Percentiles rank a stretch among this genome's conserved stretches.
phyloP scores from a whole-genome alignment of 352 stramenopile genomes.

The Globisporangium cederbergense region DNA sequence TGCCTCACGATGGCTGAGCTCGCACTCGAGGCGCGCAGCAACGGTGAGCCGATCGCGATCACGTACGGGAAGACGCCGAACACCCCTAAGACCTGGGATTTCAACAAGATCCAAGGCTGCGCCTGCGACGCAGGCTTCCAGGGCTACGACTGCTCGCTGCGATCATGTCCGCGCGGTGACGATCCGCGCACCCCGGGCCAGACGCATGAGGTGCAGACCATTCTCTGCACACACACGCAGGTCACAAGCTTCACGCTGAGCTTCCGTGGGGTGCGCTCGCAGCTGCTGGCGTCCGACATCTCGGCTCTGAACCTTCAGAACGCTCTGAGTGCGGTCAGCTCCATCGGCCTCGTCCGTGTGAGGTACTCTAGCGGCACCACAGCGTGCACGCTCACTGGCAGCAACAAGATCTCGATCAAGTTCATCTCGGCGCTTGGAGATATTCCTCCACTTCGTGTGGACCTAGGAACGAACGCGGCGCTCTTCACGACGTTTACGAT shows the following conservation, averaged over 20 bases:
- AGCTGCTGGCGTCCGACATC: constrained; percentile 39
- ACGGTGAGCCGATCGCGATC: constrained; percentile 49
- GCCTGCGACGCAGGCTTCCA: constrained; percentile 81
- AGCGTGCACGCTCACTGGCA: constrained; percentile 43
- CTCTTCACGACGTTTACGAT: constrained; percentile 49
- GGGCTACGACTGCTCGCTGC: constrained; percentile 79
- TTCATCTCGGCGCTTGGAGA: constrained; percentile 61
- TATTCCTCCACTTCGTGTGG: constrained; percentile 42
- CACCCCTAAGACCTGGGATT: constrained; percentile 78
- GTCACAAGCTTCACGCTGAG: constrained; percentile 51
- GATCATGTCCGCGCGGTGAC: constrained; percentile 60
- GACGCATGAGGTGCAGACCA: constrained; percentile 56
- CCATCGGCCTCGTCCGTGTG: constrained; percentile 41
- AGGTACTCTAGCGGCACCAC: constrained; percentile 44
- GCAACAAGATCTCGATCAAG: constrained; percentile 59
- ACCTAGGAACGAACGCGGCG: constrained; percentile 24
- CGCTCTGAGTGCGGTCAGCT: constrained; percentile 36
- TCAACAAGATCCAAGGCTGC: constrained; percentile 87
- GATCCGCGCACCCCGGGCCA: constrained; percentile 67
- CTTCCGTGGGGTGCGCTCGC: constrained; percentile 49
- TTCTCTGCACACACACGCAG: constrained; percentile 42
- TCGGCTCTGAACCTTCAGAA: constrained; percentile 30
- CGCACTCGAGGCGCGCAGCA: constrained; percentile 37
- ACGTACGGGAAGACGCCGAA: constrained; percentile 73
- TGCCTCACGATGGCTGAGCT: constrained; percentile 70